Percentiles rank a stretch among this genome's conserved stretches.
Evolutionary conservation across 306 rosid genomes (phyloP).

Genomic region (Castanospermum australe): DNA sequence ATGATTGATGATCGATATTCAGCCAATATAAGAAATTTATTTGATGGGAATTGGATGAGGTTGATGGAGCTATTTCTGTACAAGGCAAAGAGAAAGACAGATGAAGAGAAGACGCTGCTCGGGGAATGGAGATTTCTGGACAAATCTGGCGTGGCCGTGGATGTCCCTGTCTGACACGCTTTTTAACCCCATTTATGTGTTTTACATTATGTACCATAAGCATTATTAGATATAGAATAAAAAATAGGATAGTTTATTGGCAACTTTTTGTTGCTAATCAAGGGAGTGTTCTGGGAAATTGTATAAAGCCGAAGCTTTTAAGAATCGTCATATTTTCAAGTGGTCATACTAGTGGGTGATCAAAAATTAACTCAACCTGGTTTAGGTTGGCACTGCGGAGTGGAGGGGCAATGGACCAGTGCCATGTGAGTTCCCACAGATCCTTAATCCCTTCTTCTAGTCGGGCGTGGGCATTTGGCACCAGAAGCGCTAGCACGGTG

Average conservation of each 20-base stretch:
- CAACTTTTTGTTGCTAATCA: background rate
- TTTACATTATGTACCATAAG: background rate
- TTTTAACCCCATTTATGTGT: background rate
- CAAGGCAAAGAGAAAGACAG: background rate
- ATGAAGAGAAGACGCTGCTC: background rate
- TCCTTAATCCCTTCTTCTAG: too few relatives aligned
- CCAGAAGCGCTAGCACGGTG: too few relatives aligned
- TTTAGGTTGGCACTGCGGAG: background rate
- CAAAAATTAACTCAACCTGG: background rate
- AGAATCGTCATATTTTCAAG: too few relatives aligned
- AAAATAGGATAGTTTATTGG: background rate
- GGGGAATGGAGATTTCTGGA: slow-evolving; percentile 24
- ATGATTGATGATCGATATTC: slow-evolving; percentile 33
- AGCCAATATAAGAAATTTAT: background rate
- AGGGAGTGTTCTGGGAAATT: background rate
- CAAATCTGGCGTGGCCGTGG: background rate
- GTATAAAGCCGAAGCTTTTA: background rate
- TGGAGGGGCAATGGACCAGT: background rate
- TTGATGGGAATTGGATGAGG: slow-evolving; percentile 11
- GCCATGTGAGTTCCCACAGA: background rate
- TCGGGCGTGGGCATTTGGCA: too few relatives aligned
- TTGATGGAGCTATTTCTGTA: background rate
- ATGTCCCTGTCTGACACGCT: slow-evolving; percentile 12
- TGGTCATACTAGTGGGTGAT: too few relatives aligned
- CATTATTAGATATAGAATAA: background rate